phyloP scores from a whole-genome alignment of 1,139 yeast species.

The Wickerhamomyces sp. region DNA sequence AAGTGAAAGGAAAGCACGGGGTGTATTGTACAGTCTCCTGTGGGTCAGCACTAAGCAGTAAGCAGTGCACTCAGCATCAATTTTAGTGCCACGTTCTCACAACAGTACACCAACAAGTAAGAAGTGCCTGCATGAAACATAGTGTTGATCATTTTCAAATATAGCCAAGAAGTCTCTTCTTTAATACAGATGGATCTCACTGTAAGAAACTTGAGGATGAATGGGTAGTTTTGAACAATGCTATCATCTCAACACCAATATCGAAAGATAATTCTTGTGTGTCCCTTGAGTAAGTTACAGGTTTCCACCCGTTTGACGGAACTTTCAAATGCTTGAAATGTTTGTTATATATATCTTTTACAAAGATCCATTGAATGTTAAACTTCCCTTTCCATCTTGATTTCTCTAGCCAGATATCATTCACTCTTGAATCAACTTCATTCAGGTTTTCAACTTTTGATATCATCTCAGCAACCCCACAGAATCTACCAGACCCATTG shows the following conservation, averaged over 20 bases:
- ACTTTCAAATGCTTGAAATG: slow-evolving; percentile 38
- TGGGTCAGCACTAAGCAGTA: no score
- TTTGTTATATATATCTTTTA: slow-evolving; percentile 47
- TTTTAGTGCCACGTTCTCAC: background rate
- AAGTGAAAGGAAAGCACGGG: no score
- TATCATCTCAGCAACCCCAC: slow-evolving; percentile 59
- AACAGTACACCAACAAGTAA: background rate
- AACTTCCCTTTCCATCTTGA: slow-evolving; percentile 49
- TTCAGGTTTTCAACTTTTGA: slow-evolving; percentile 24
- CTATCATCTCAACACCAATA: slow-evolving; percentile 44
- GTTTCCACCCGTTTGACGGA: slow-evolving; percentile 38
- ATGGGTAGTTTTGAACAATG: slow-evolving; percentile 29
- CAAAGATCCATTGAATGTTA: slow-evolving; percentile 46
- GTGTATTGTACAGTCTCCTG: no score
- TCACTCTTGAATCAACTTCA: slow-evolving; percentile 30
- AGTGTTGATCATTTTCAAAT: no score
- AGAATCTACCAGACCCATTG: slow-evolving; percentile 54
- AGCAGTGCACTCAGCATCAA: no score
- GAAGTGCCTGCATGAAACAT: no score
- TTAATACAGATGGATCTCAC: no score
- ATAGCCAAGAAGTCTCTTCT: no score
- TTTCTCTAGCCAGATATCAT: slow-evolving; percentile 41
- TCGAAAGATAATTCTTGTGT: slow-evolving; percentile 44
- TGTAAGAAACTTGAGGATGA: slow-evolving; percentile 19
- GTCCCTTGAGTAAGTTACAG: slow-evolving; percentile 57